Base-by-base conservation (phyloP, 768 basidiomycete species). In the Amyloporia xantha region DNA sequence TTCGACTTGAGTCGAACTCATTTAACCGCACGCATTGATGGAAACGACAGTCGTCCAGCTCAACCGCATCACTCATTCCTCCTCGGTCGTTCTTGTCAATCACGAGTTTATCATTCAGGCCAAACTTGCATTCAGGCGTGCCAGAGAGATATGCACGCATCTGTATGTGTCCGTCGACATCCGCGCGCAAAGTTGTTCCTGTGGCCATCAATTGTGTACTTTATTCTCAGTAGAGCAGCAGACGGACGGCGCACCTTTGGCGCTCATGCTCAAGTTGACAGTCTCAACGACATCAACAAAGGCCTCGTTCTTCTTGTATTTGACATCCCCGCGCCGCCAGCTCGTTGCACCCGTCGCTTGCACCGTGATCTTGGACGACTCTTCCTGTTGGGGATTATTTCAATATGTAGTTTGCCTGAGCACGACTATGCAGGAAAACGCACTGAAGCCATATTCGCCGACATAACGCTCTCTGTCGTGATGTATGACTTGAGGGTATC, bases 261-360 rank as follows among this genome's bases (percentile, higher is more conserved):
- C 88, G 64, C 91, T 95, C 94, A 98, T 96, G 58, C 91, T 85
- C 47, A 98, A 66, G 61, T 99, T 98, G 53, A 99, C 90, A 2
- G 79, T 90, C 71, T 99, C 96, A 38, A 99, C 89, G 7, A 99
- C 96, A 62, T 99, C 96, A n/a, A 99, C 95, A 57, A 98, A 99
- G 0, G 96, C 96, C 62, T 99, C 96, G 56, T 99, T 99, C 77
- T 98, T 99, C 74, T 96, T 88, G 68, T 99, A 98, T 66, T 94
- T 95, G 60, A 98, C 94, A 62, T 97, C 96, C 13, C 81, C 85
- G 49, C 94, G 75, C 36, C 96, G 73, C 96, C 96, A 99, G 64
- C 86, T 95, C 26, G 89, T 97, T 24, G 90, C 86, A 1, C 96
- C 96, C 0, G 96, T 99, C 7, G 96, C 95, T 72, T 99, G 96